A percentile compares a stretch with the other conserved stretches of the same genome.
Conservation (phyloP, 2,329 filamentous ascomycete genomes). For the Penicillium freii region DNA sequence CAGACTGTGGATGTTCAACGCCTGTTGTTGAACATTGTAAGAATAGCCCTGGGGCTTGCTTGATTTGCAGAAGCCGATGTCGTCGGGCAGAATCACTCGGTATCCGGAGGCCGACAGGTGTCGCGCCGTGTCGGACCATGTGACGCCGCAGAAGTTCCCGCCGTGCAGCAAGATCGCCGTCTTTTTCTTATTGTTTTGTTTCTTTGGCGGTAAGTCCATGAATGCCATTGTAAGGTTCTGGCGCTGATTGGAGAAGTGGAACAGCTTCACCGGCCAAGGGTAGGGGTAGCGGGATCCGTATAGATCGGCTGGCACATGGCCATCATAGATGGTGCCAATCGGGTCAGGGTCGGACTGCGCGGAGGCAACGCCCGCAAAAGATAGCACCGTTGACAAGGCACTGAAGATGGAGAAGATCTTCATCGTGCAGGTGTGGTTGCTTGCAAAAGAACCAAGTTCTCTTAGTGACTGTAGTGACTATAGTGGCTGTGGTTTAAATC, state of each 20-base stretch:
- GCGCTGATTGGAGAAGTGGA: conserved; percentile 17
- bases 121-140: conserved; percentile 16
- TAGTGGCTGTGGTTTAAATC: neutral
- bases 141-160: conserved; percentile 16
- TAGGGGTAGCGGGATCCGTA: conserved; percentile 13
- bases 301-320: conserved; percentile 8
- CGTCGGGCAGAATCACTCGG: conserved; percentile 16
- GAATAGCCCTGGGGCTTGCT: conserved; percentile 17
- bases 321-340: conserved; percentile 13
- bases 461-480: neutral
- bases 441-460: conserved; percentile 1
- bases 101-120: conserved; percentile 13
- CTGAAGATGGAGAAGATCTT: neutral
- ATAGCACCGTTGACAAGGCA: neutral
- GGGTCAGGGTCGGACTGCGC: conserved; percentile 12
- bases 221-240: conserved; percentile 17
- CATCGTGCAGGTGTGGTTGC: neutral
- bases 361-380: neutral
- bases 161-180: conserved; percentile 14
- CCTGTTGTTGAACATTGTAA: conserved; percentile 15
- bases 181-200: neutral
- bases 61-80: conserved; percentile 20
- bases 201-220: conserved; percentile 10
- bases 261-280: conserved; percentile 18
- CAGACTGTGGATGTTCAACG: conserved; percentile 14